Conservation (phyloP, 1,284 basidiomycete genomes). For the Naganishia liquefaciens region DNA sequence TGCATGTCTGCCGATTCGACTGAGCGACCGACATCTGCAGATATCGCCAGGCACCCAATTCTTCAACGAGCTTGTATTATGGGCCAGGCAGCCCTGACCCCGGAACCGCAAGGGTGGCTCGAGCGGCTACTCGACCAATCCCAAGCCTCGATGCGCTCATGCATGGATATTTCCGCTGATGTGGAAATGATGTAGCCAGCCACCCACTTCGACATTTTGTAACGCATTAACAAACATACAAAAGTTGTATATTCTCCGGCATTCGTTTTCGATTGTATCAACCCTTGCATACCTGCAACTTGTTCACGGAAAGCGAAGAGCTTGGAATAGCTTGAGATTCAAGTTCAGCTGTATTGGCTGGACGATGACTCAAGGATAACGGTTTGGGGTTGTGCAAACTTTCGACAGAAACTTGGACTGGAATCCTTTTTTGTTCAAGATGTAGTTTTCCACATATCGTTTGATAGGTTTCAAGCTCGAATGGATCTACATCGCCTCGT, state of each 20-base stretch:
- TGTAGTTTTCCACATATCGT: no score
- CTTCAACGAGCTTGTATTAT: conserved; percentile 65
- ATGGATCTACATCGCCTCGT: no score
- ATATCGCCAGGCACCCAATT: conserved; percentile 66
- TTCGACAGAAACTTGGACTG: no score
- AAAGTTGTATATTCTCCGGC: conserved; percentile 1
- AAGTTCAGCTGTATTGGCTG: no score
- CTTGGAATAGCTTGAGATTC: no score
- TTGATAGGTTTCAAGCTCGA: no score
- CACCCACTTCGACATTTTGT: not conserved
- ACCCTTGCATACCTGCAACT: no score
- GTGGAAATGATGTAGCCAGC: conserved; percentile 18
- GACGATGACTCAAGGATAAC: no score
- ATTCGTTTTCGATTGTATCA: no score
- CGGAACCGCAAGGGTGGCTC: conserved; percentile 50
- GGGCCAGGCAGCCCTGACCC: conserved; percentile 51
- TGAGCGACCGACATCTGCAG: conserved; percentile 63
- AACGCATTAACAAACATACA: not conserved
- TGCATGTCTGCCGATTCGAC: conserved; percentile 77
- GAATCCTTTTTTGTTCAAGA: no score
- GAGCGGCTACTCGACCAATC: conserved; percentile 45
- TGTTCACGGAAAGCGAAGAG: no score
- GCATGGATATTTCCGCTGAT: conserved; percentile 3
- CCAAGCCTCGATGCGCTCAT: not conserved
- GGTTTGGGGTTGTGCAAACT: no score